These are phyloP conservation scores for Ophiostoma himal-ulmi DNA, from an alignment of 2,329 filamentous ascomycete genomes.

Conservation along the genomic window DNA sequence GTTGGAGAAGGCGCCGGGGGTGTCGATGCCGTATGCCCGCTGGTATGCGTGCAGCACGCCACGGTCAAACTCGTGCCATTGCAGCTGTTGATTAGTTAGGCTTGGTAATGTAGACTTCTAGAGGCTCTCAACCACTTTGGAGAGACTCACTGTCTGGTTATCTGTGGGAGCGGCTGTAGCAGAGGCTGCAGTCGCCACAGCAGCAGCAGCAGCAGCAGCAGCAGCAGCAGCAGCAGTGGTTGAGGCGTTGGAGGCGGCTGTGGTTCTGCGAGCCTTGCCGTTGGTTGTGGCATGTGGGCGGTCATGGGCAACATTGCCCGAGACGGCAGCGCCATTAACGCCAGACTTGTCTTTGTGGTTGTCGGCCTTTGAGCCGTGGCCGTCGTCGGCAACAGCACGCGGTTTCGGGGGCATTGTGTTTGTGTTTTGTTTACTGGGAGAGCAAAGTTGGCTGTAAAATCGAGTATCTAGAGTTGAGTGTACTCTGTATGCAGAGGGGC, in stretches of 20 bases:
- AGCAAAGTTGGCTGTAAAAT: neutral
- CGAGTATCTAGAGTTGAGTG: neutral
- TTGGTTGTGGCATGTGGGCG: constrained; percentile 37
- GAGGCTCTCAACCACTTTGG: neutral
- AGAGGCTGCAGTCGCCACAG: constrained; percentile 24
- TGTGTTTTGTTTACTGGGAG: neutral
- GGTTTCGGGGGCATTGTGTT: constrained; percentile 24
- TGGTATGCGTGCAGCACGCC: constrained; percentile 68
- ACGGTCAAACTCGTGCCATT: constrained; percentile 64
- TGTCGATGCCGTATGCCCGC: constrained; percentile 64
- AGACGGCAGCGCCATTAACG: constrained; percentile 24
- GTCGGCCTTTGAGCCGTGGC: constrained; percentile 38
- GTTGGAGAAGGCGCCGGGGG: constrained; percentile 62
- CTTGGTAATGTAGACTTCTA: neutral
- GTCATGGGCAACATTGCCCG: constrained; percentile 19
- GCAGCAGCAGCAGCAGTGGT: constrained; percentile 30
- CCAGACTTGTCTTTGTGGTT: constrained; percentile 44
- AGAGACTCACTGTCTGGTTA: constrained; percentile 18
- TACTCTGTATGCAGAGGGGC: neutral
- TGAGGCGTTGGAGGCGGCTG: constrained; percentile 40
- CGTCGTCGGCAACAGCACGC: constrained; percentile 23
- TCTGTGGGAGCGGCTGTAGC: constrained; percentile 13
- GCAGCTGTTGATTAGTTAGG: constrained; percentile 38
- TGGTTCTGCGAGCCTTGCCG: constrained; percentile 49
- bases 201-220: constrained; percentile 26